Evolutionary conservation across 2,329 filamentous ascomycete genomes (phyloP), one percentile per base, ranked within the genome.

Genomic region (Aspergillus japonicus): DNA sequence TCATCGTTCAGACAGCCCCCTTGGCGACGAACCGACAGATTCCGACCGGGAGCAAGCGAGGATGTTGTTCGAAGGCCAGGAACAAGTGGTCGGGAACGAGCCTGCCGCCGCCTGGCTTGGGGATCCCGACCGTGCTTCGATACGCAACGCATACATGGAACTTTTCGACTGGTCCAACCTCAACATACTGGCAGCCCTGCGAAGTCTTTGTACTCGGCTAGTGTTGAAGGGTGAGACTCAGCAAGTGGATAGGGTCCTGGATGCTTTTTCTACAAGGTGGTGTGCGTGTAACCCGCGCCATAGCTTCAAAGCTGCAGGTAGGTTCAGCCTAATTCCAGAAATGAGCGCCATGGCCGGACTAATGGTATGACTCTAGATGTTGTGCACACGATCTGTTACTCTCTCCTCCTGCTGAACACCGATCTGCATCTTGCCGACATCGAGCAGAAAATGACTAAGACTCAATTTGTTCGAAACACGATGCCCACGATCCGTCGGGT

Each of bases 321-420:
- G 78, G 87, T 75, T 42, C 39, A 54, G 12, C 2, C 42, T 47
- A 10, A 6, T 57, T 21, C 57, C 3, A n/a, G 50, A 6, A 16
- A 23, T 23, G 21, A 47, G 14, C 16, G 50, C 19, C 50, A 39
- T 52, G 12, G 24, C 35, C 49, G 3, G 24, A 51, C 67, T 64
- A 68, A 82, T 64, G 39, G 39, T 19, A 5, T 23, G 35, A 49
- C 10, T 33, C 8, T 69, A 90, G 94, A 98, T 78, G 90, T 98
- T 51, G 93, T 99, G 19, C 94, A 99, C 74, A 97, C 93, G 24
- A 96, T 98, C 64, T 96, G 92, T 77, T 99, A 98, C 76, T 97
- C 95, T 1, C 87, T 99, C 64, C 88, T 99, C 71, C 83, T 99
- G 11, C 83, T 99, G 64, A 99, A 99, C 71, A 99, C 95, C 35